Conservation (phyloP, 257 asterid genomes). For the Forsythia viridissima region DNA sequence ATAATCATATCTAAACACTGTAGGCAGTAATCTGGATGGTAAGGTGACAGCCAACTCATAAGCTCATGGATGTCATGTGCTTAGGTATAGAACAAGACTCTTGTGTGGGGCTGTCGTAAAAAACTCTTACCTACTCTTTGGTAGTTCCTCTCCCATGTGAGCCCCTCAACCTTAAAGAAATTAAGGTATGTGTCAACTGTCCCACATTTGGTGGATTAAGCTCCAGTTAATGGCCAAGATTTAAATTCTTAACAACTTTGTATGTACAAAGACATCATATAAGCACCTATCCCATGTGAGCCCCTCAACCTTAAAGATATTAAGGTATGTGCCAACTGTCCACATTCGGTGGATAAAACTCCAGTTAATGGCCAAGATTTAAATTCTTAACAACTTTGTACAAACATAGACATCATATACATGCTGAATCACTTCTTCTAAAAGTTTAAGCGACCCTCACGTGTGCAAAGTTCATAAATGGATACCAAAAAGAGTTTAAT, state of each 20-base stretch:
- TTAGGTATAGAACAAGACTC: slow-evolving; percentile 59
- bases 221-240: neutral
- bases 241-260: slow-evolving; percentile 8
- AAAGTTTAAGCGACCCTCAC: neutral
- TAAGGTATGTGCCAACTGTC: slow-evolving; percentile 40
- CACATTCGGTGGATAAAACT: slow-evolving; percentile 39
- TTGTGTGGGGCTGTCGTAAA: slow-evolving; percentile 57
- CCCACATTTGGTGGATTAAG: slow-evolving; percentile 48
- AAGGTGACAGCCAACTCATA: slow-evolving; percentile 59
- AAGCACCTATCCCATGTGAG: slow-evolving; percentile 45
- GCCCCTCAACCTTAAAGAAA: slow-evolving; percentile 25
- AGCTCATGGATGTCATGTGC: slow-evolving; percentile 67
- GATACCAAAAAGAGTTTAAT: too few relatives aligned
- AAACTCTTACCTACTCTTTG: slow-evolving; percentile 57
- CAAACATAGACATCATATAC: neutral
- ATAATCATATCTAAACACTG: slow-evolving; percentile 22
- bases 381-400: neutral
- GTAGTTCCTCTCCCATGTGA: slow-evolving; percentile 49
- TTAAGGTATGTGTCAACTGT: slow-evolving; percentile 37
- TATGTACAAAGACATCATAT: too few relatives aligned
- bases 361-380: neutral
- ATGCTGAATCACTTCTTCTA: neutral
- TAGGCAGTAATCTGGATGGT: slow-evolving; percentile 44
- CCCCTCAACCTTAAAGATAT: slow-evolving; percentile 26
- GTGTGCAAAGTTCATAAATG: too few relatives aligned